phyloP scores from a whole-genome alignment of 495 filamentous ascomycete species.

The Penicillium silybi region DNA sequence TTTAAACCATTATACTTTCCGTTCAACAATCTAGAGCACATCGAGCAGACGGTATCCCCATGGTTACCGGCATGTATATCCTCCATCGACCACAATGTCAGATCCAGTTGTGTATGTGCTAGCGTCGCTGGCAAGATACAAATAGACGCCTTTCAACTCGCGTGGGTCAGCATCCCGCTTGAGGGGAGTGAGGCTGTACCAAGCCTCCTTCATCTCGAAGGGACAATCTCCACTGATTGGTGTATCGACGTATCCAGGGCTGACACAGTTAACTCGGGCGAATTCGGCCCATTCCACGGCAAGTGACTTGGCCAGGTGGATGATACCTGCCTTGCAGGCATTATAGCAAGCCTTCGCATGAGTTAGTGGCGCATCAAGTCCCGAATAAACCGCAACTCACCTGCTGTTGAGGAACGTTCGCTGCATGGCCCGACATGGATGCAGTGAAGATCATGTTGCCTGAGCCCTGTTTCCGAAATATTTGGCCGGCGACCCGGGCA shows the following conservation, averaged over 20 bases:
- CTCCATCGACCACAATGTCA: constrained; percentile 18
- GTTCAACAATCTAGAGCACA: too few species aligned
- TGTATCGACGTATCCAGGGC: constrained; percentile 56
- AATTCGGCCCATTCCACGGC: constrained; percentile 68
- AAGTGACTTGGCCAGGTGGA: constrained; percentile 48
- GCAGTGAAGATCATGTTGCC: too few species aligned
- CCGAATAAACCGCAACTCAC: too few species aligned
- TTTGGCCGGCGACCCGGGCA: too few species aligned
- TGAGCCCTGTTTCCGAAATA: too few species aligned
- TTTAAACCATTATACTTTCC: too few species aligned
- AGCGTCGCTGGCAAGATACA: constrained; percentile 71
- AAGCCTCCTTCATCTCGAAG: constrained; percentile 62
- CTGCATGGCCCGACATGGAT: too few species aligned
- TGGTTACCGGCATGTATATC: constrained; percentile 7
- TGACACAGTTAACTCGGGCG: constrained; percentile 62
- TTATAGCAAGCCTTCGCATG: constrained; percentile 51
- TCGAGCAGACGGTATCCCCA: too few species aligned
- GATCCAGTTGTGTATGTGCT: constrained; percentile 68
- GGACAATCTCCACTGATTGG: background rate
- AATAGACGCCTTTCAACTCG: constrained; percentile 65
- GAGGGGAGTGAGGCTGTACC: constrained; percentile 68
- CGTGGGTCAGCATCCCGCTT: constrained; percentile 62
- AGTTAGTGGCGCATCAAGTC: too few species aligned
- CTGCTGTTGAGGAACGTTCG: too few species aligned
- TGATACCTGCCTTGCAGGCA: constrained; percentile 74